Conservation (phyloP, 129 eudicot species). For the Pulicaria dysenterica region DNA sequence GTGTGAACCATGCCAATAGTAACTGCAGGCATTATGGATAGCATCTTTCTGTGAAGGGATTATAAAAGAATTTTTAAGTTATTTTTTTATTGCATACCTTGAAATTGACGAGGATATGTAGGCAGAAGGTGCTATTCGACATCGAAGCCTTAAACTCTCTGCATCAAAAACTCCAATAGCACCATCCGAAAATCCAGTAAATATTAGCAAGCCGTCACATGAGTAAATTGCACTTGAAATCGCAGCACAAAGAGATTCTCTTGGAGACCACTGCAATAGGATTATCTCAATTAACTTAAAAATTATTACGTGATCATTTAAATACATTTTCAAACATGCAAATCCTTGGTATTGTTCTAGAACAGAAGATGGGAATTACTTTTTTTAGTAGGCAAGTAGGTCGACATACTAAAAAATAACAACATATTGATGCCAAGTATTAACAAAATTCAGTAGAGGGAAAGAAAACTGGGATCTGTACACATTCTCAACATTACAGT, state of each 20-base stretch:
- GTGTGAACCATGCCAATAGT: too few species aligned
- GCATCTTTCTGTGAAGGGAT: not conserved
- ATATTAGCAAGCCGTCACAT: slow-evolving; percentile 65
- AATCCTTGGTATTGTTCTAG: not conserved
- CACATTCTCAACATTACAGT: too few species aligned
- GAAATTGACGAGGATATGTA: slow-evolving; percentile 62
- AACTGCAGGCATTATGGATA: not conserved
- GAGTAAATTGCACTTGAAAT: slow-evolving; percentile 78
- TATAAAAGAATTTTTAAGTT: not conserved
- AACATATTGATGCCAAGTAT: too few species aligned
- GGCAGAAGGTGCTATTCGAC: slow-evolving; percentile 73
- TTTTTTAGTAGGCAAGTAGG: not conserved
- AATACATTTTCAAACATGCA: not conserved
- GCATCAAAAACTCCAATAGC: slow-evolving; percentile 78
- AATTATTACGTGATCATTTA: not conserved
- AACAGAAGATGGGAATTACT: not conserved
- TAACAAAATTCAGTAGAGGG: too few species aligned
- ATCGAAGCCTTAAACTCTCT: slow-evolving; percentile 63
- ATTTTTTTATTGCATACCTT: slow-evolving; percentile 41
- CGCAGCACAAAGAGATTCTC: slow-evolving; percentile 71
- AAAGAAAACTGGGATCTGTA: too few species aligned
- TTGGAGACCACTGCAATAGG: slow-evolving; percentile 70
- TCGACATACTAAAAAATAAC: not conserved
- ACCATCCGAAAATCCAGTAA: slow-evolving; percentile 75
- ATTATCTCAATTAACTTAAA: not conserved